Evolutionary conservation across 331 rosid genomes (phyloP).

Genomic region (Phaseolus coccineus): DNA sequence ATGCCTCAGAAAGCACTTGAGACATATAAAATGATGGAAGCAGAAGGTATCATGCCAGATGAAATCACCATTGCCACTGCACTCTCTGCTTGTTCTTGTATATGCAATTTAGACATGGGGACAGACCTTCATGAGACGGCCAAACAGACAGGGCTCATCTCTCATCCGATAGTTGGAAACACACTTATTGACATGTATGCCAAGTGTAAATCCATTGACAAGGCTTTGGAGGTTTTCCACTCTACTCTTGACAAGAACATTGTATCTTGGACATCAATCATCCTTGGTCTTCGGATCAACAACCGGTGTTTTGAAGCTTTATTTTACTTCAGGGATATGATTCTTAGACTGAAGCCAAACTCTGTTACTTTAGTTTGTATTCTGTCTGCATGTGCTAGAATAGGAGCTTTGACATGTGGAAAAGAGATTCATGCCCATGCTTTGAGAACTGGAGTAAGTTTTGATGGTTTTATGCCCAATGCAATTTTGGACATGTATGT

Average conservation of each 20-base stretch:
- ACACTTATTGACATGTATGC: slow-evolving; percentile 85
- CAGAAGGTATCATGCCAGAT: slow-evolving; percentile 71
- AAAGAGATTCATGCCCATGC: slow-evolving; percentile 95
- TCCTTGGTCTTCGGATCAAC: slow-evolving; percentile 81
- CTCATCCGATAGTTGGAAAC: slow-evolving; percentile 69
- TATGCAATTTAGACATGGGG: slow-evolving; percentile 76
- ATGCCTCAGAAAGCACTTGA: slow-evolving; percentile 77
- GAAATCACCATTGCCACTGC: slow-evolving; percentile 79
- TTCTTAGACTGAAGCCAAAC: slow-evolving; percentile 66
- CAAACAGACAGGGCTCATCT: slow-evolving; percentile 67
- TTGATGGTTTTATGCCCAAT: slow-evolving; percentile 80
- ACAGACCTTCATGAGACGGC: slow-evolving; percentile 77
- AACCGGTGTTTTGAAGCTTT: slow-evolving; percentile 80
- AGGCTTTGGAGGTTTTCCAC: slow-evolving; percentile 81
- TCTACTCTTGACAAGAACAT: slow-evolving; percentile 64
- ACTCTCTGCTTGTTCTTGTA: slow-evolving; percentile 79
- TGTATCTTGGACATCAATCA: slow-evolving; percentile 88
- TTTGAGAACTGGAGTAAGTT: slow-evolving; percentile 74
- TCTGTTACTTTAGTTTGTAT: slow-evolving; percentile 70
- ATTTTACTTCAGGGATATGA: slow-evolving; percentile 75
- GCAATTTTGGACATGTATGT: slow-evolving; percentile 90
- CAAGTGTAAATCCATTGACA: slow-evolving; percentile 78
- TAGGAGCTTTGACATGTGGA: slow-evolving; percentile 84
- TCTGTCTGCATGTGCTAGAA: slow-evolving; percentile 79
- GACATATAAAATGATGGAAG: slow-evolving; percentile 76